Conservation (phyloP, 192 early-diverging fungal genomes). For the Chytriomyces confervae region DNA sequence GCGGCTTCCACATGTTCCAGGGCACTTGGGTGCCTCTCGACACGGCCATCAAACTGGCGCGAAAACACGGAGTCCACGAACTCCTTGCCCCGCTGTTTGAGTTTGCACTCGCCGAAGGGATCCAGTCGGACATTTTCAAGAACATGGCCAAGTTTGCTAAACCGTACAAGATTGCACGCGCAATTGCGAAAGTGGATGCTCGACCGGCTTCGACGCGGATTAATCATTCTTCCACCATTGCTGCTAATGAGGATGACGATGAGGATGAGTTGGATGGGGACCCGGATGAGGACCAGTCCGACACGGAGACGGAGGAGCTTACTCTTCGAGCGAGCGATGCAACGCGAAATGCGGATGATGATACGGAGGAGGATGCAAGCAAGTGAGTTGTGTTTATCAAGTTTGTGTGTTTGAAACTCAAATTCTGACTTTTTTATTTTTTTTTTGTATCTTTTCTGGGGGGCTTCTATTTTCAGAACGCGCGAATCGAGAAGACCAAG, state of each 20-base stretch:
- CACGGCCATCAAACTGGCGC: constrained; percentile 27
- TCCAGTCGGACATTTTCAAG: constrained; percentile 27
- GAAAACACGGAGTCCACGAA: constrained; percentile 32
- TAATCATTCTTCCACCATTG: neutral
- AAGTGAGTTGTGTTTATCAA: neutral
- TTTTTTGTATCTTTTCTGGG: neutral
- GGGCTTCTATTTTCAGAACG: neutral
- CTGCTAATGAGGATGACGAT: constrained; percentile 5
- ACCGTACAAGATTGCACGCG: constrained; percentile 26
- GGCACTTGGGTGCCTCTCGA: constrained; percentile 43
- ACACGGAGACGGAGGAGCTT: neutral
- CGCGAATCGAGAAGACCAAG: neutral
- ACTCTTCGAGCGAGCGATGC: no score
- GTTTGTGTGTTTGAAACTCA: no score
- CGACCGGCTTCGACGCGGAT: constrained; percentile 5
- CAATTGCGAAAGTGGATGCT: neutral
- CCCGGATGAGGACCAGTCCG: constrained; percentile 9
- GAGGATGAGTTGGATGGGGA: constrained; percentile 2
- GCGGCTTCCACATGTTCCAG: constrained; percentile 46
- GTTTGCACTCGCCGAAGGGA: neutral
- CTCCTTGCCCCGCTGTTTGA: constrained; percentile 29
- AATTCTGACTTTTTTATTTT: neutral
- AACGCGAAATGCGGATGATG: no score
- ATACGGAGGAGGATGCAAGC: no score
- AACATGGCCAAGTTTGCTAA: constrained; percentile 29